Conservation (phyloP, 768 basidiomycete genomes). For the Mycena filopes region DNA sequence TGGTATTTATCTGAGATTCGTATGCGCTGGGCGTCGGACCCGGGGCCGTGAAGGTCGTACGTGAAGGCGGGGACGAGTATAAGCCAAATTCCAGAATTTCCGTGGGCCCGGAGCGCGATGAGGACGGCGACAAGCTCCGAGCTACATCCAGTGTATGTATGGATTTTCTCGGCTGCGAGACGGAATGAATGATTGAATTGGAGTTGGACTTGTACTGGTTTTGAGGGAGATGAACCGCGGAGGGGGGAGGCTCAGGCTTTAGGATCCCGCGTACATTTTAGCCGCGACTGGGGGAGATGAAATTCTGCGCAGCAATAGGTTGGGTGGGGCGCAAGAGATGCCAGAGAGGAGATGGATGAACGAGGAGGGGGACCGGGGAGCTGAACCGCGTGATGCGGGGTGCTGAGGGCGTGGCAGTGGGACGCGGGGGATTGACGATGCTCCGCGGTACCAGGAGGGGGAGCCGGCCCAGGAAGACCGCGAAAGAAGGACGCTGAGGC, state of each 20-base stretch:
- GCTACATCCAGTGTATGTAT: too few species aligned
- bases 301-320: too few species aligned
- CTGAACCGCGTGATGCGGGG: background rate
- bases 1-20: too few species aligned
- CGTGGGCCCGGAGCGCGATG: too few species aligned
- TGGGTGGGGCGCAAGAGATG: slow-evolving; percentile 13
- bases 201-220: too few species aligned
- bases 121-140: too few species aligned
- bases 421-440: background rate
- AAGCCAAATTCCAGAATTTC: too few species aligned
- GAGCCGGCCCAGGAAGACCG: slow-evolving; percentile 3
- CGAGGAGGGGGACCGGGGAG: too few species aligned
- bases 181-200: background rate
- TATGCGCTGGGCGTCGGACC: too few species aligned
- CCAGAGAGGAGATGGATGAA: slow-evolving; percentile 20
- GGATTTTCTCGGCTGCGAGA: too few species aligned
- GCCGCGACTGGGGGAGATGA: slow-evolving; percentile 5
- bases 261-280: slow-evolving; percentile 26
- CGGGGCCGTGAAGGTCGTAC: too few species aligned
- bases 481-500: background rate
- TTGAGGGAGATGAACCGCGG: background rate
- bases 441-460: slow-evolving; percentile 2
- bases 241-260: background rate
- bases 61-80: too few species aligned
- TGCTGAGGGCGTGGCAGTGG: background rate